Evolutionary conservation across 345 rosid genomes (phyloP), one percentile per base, ranked within the genome.

Genomic region (Aquilaria sinensis): DNA sequence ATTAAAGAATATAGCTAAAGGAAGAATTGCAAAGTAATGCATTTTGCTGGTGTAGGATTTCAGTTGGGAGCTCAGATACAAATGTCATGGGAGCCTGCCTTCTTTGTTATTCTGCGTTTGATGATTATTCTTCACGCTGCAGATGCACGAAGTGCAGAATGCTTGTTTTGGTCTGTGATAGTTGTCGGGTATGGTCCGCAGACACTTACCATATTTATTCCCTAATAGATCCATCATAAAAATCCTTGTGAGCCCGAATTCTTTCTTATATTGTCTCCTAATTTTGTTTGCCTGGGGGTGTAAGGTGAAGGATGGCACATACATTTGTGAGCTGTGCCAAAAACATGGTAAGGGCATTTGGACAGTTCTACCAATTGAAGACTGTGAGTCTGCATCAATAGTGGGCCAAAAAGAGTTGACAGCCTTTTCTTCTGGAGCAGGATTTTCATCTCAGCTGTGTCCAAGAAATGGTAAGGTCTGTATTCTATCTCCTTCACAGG

Each of bases 151-250:
- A 73, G 47, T 90, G 97, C 75, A 76, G 97, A 65, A 93, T 90
- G 90, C 98, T 93, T 74, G 92, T 93, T 59, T 78, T 93, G 77
- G 86, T 93, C 78, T 93, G 97, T 75, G 76, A 76, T 74, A 59
- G 66, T 61, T 93, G 96, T 60, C 85, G 15, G 90, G 98, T 93
- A 73, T 53, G 71, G 67, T 46, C 51, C 23, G 23, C 23, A 23
- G 23, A 23, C 23, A 23, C 23, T 23, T 23, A 23, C 23, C 23
- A 23, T 23, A 23, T 54, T 34, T 10, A 5, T 48, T 8, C 31
- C 14, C 23, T 11, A 30, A 5, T 11, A n/a, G 47, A 29, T 57
- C 51, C 47, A 52, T 65, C 59, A 6, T 33, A 14, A 41, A 23
- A 23, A 45, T 32, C 6, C 10, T 59, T 43, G 5, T 51, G 30